phyloP scores from a whole-genome alignment of 192 early-diverging fungal genomes.

The Backusella tarrabulga region DNA sequence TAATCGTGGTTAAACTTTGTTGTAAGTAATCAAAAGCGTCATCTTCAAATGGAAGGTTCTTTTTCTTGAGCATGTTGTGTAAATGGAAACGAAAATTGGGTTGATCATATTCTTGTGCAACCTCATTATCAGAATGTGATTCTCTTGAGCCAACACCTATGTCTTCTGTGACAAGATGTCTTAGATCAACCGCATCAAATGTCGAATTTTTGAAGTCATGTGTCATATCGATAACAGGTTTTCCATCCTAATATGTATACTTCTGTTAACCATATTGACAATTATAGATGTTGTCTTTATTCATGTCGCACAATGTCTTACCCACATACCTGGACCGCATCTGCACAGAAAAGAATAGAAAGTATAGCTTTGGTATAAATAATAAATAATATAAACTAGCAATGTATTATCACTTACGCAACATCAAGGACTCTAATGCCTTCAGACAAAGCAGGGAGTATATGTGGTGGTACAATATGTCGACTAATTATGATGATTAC shows the following conservation, averaged over 20 bases:
- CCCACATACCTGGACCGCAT: slow-evolving; percentile 30
- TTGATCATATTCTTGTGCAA: background rate
- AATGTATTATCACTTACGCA: slow-evolving; percentile 8
- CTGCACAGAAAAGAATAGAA: background rate
- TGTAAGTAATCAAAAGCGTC: slow-evolving; percentile 23
- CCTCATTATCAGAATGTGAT: background rate
- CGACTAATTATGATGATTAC: background rate
- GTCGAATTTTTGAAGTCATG: slow-evolving; percentile 12
- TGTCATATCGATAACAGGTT: slow-evolving; percentile 25
- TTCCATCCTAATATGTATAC: slow-evolving; percentile 8
- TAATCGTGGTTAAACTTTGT: background rate
- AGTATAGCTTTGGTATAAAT: background rate
- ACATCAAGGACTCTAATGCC: slow-evolving; percentile 25
- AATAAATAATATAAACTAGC: background rate
- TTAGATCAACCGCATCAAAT: slow-evolving; percentile 15
- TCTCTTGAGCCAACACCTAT: background rate
- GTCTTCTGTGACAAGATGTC: background rate
- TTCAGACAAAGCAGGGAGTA: background rate
- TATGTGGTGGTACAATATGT: slow-evolving; percentile 17
- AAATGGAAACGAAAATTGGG: background rate
- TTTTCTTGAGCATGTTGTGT: slow-evolving; percentile 14
- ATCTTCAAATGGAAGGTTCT: background rate
- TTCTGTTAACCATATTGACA: background rate
- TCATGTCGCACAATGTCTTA: background rate
- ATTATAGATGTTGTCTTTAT: background rate